Evolutionary conservation across 225 moss, liverwort and hornwort species (phyloP).

Genomic region (Asterella californica): DNA sequence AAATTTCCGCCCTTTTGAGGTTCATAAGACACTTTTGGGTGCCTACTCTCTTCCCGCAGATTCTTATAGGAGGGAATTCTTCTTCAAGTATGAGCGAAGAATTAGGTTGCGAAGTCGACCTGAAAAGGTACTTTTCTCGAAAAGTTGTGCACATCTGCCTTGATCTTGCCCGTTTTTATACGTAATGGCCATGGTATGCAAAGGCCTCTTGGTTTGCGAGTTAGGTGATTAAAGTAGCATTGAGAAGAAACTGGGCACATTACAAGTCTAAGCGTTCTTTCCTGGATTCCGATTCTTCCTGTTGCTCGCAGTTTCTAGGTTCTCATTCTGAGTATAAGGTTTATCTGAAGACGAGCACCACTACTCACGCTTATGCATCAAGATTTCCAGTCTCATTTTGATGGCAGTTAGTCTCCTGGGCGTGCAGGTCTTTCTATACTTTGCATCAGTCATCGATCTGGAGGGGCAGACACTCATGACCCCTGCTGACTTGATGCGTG

Average conservation of each 20-base stretch:
- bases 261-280: too few species aligned
- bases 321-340: neutral
- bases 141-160: neutral
- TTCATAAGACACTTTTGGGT: too few species aligned
- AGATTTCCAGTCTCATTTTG: constrained; percentile 13
- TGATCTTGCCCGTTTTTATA: neutral
- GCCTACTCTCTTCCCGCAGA: constrained; percentile 45
- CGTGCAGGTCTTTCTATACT: constrained; percentile 79
- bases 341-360: neutral
- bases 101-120: constrained; percentile 79
- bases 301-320: neutral
- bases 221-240: too few species aligned
- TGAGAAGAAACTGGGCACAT: too few species aligned
- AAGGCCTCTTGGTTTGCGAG: too few species aligned
- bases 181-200: neutral
- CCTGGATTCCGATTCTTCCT: neutral
- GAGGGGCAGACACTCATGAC: constrained; percentile 66
- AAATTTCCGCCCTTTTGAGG: too few species aligned
- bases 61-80: constrained; percentile 72
- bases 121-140: constrained; percentile 64
- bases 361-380: neutral
- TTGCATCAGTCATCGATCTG: constrained; percentile 60
- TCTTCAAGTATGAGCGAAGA: constrained; percentile 93
- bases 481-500: constrained; percentile 87
- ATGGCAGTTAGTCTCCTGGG: constrained; percentile 18